These are phyloP conservation scores for Colletotrichum higginsianum DNA, from an alignment of 2,329 filamentous ascomycete genomes.

Conservation along the genomic window DNA sequence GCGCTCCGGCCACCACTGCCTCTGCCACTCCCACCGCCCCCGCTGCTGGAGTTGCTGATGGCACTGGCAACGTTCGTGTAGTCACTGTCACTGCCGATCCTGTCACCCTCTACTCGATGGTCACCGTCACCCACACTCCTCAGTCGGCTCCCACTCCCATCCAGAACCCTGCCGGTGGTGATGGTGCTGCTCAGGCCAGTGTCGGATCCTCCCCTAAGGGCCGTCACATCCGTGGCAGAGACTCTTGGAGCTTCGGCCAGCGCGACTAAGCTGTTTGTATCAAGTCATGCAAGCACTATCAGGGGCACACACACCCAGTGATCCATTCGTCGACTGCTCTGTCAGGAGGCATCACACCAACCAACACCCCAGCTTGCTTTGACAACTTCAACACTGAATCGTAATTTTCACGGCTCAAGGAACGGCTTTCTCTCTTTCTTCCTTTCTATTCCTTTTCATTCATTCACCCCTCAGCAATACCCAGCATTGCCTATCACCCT, in stretches of 20 bases:
- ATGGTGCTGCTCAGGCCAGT: conserved; percentile 42
- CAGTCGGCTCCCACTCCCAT: conserved; percentile 54
- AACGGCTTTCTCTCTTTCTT: not conserved
- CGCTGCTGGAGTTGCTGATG: conserved; percentile 11
- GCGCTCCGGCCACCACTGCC: conserved; percentile 43
- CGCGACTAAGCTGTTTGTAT: conserved; percentile 16
- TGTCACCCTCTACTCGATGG: conserved; percentile 40
- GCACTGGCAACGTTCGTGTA: conserved; percentile 24
- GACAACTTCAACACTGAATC: not conserved
- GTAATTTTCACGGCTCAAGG: not conserved
- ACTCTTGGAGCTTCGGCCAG: conserved; percentile 40
- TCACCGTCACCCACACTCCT: conserved; percentile 57
- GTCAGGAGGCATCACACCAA: not conserved
- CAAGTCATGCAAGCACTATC: conserved; percentile 1
- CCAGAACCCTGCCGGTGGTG: conserved; percentile 57
- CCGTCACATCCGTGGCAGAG: conserved; percentile 34
- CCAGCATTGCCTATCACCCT: conserved; percentile 2
- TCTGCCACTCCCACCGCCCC: conserved; percentile 28
- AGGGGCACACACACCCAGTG: not conserved
- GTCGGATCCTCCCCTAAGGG: conserved; percentile 39
- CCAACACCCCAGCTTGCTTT: not conserved
- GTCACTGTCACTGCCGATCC: conserved; percentile 43
- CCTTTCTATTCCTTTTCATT: not conserved
- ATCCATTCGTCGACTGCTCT: not conserved
- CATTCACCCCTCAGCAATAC: conserved; percentile 10